Evolutionary conservation across 768 basidiomycete genomes (phyloP).

Genomic region (Lentinula aciculospora): DNA sequence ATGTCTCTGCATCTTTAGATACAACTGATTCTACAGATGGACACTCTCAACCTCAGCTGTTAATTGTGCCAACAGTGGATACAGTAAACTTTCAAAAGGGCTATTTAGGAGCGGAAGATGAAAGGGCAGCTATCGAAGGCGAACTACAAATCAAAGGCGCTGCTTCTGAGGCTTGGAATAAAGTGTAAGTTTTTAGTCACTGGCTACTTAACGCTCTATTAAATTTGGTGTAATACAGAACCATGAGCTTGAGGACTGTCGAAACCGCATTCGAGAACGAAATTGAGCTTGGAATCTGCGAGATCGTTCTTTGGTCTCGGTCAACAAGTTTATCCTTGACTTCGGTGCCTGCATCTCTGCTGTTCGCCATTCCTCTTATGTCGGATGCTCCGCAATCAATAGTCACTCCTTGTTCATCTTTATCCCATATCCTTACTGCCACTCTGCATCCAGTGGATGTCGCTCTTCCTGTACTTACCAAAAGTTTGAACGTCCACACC

Average conservation of each 20-base stretch:
- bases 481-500: conserved; percentile 63
- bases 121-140: conserved; percentile 79
- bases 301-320: conserved; percentile 50
- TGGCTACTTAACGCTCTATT: conserved; percentile 10
- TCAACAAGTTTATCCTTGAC: conserved; percentile 24
- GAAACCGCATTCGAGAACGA: conserved; percentile 57
- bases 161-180: conserved; percentile 48
- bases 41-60: conserved; percentile 45
- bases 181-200: conserved; percentile 51
- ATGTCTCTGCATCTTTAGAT: conserved; percentile 34
- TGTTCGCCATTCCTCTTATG: conserved; percentile 79
- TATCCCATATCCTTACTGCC: conserved; percentile 68
- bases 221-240: conserved; percentile 32
- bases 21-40: conserved; percentile 15
- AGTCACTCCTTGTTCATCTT: conserved; percentile 66
- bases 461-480: conserved; percentile 34
- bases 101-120: conserved; percentile 77
- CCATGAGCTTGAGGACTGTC: conserved; percentile 58
- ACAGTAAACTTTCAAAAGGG: conserved; percentile 81
- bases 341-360: conserved; percentile 54
- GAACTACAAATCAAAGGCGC: conserved; percentile 81
- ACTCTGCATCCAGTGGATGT: conserved; percentile 49
- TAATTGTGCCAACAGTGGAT: conserved; percentile 68
- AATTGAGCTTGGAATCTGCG: conserved; percentile 60
- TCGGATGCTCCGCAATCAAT: conserved; percentile 81